Evolutionary conservation across 2,329 filamentous ascomycete species (phyloP).

Genomic region (Fusarium transvaalense): DNA sequence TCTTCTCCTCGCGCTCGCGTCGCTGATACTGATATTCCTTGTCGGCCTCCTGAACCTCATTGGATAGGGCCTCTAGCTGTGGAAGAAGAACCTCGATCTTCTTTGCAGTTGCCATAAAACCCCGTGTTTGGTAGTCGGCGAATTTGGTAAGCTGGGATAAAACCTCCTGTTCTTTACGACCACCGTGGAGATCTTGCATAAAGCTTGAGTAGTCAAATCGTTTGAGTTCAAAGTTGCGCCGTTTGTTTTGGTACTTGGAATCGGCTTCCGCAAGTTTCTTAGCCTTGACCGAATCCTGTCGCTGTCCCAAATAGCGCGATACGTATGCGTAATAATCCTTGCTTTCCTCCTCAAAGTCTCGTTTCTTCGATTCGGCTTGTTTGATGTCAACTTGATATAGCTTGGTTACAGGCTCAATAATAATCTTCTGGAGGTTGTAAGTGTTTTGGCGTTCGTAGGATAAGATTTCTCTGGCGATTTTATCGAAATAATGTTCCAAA

Average conservation of each 20-base stretch:
- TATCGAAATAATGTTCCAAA: slow-evolving; percentile 97
- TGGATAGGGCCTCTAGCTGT: slow-evolving; percentile 87
- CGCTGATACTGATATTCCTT: slow-evolving; percentile 97
- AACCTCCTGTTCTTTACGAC: slow-evolving; percentile 98
- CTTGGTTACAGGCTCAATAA: slow-evolving; percentile 93
- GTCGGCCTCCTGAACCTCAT: slow-evolving; percentile 91
- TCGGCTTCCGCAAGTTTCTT: slow-evolving; percentile 97
- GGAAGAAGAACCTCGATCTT: slow-evolving; percentile 89
- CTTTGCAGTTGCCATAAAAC: slow-evolving; percentile 84
- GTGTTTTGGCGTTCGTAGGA: slow-evolving; percentile 88
- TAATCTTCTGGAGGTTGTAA: slow-evolving; percentile 85
- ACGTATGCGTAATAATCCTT: slow-evolving; percentile 98
- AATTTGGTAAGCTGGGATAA: slow-evolving; percentile 94
- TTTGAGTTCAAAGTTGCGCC: slow-evolving; percentile 95
- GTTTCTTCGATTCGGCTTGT: slow-evolving; percentile 94
- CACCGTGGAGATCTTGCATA: slow-evolving; percentile 98
- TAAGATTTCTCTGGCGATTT: slow-evolving; percentile 91
- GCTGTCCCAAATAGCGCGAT: slow-evolving; percentile 93
- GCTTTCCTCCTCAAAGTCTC: slow-evolving; percentile 98
- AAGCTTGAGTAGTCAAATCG: slow-evolving; percentile 99
- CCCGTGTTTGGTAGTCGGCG: slow-evolving; percentile 88
- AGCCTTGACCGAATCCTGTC: slow-evolving; percentile 94
- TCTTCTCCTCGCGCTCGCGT: slow-evolving; percentile 95
- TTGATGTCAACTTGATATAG: slow-evolving; percentile 97
- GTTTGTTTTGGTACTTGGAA: slow-evolving; percentile 94